These are phyloP conservation scores for Leptomonas pyrrhocoris DNA, from an alignment of 208 protist genomes.

Conservation along the genomic window DNA sequence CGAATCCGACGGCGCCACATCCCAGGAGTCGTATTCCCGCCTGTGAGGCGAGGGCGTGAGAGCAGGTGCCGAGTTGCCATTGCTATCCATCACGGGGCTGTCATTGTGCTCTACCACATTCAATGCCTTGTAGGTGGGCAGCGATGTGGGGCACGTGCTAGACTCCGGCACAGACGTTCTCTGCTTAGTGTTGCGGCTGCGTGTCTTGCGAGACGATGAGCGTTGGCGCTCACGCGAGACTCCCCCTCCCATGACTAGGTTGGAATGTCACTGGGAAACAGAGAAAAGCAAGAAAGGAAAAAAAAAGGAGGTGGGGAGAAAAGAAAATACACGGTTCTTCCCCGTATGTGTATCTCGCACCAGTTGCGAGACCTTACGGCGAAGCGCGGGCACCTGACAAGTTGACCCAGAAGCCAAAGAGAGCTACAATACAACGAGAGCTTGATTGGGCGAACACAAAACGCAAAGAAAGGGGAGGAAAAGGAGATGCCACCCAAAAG, in stretches of 20 bases:
- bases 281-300: neutral
- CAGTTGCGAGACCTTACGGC: too few species aligned
- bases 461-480: too few species aligned
- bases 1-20: slow-evolving; percentile 6
- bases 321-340: neutral
- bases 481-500: too few species aligned
- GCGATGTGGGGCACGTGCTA: neutral
- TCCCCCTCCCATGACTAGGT: slow-evolving; percentile 23
- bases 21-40: slow-evolving; percentile 17
- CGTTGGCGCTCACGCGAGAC: neutral
- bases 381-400: too few species aligned
- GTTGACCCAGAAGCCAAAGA: too few species aligned
- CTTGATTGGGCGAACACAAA: too few species aligned
- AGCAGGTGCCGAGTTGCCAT: slow-evolving; percentile 6
- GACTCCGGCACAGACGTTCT: neutral
- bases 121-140: slow-evolving; percentile 10
- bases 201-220: neutral
- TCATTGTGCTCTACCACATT: neutral
- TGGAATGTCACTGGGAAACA: neutral
- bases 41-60: slow-evolving; percentile 1
- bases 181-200: slow-evolving; percentile 3
- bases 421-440: too few species aligned
- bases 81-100: slow-evolving; percentile 3
- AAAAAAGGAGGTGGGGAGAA: neutral
- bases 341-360: too few species aligned